Conservation (phyloP, 345 rosid genomes). For the Hibiscus trionum region DNA sequence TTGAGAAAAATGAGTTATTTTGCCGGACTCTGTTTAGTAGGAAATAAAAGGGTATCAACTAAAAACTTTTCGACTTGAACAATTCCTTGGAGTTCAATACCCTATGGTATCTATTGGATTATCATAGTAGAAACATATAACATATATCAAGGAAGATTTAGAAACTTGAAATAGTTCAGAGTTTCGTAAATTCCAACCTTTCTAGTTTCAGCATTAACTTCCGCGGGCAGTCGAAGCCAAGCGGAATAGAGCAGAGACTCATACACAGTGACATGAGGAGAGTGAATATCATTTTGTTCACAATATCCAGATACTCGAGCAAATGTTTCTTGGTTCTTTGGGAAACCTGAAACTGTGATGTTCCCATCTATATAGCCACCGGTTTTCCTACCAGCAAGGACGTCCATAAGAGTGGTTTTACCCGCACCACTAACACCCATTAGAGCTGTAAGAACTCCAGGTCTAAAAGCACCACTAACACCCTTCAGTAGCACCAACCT, state of each 20-base stretch:
- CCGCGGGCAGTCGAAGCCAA: constrained; percentile 56
- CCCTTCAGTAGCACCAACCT: constrained; percentile 19
- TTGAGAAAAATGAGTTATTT: not conserved
- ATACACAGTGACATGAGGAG: constrained; percentile 37
- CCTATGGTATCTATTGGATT: not conserved
- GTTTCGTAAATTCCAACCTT: not conserved
- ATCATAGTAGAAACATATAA: not conserved
- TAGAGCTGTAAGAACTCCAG: not conserved
- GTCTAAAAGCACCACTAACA: not conserved
- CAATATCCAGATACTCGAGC: not conserved
- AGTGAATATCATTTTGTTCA: not conserved
- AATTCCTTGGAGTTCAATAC: not conserved
- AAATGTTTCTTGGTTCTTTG: not conserved
- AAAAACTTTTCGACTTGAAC: not conserved
- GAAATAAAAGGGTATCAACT: not conserved
- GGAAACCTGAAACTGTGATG: not conserved
- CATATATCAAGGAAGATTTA: not conserved
- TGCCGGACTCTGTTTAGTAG: not conserved
- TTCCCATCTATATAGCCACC: not conserved
- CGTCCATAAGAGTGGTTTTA: not conserved
- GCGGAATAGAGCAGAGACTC: constrained; percentile 79
- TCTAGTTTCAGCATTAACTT: constrained; percentile 25
- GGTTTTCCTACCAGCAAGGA: not conserved
- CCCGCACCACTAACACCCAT: not conserved
- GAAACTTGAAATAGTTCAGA: not conserved